These are phyloP conservation scores for Hyphopichia wangnamkhiaoensis DNA, from an alignment of 1,139 yeast species.

Conservation along the genomic window DNA sequence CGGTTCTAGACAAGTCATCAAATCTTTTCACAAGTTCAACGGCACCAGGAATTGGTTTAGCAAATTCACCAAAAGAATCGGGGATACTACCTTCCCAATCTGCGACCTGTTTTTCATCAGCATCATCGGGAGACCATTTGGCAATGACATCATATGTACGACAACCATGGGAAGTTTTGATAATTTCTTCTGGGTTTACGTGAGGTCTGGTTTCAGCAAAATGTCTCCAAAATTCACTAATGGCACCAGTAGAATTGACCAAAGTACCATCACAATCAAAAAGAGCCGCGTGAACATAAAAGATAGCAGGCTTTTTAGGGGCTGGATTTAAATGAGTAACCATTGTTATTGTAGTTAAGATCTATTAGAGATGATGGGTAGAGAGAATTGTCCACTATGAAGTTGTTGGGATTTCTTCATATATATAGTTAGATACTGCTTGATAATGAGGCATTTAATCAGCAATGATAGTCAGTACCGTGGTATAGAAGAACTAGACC, in stretches of 20 bases:
- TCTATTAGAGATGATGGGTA: no score
- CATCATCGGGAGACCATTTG: conserved; percentile 19
- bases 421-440: not conserved
- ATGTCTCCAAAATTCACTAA: conserved; percentile 16
- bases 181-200: conserved; percentile 16
- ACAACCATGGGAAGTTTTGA: conserved; percentile 17
- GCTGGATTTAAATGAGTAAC: conserved; percentile 4
- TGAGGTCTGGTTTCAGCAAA: conserved; percentile 18
- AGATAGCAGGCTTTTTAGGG: conserved; percentile 14
- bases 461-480: no score
- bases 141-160: conserved; percentile 17
- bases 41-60: conserved; percentile 17
- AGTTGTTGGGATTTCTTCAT: not conserved
- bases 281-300: conserved; percentile 16
- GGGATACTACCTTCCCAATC: conserved; percentile 17
- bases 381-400: no score
- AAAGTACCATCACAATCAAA: conserved; percentile 18
- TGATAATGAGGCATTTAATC: no score
- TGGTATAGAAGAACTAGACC: no score
- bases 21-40: conserved; percentile 14
- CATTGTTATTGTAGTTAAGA: no score
- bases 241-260: conserved; percentile 18
- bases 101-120: conserved; percentile 15
- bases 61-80: conserved; percentile 15
- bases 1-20: conserved; percentile 11